phyloP scores from a whole-genome alignment of 768 basidiomycete species.

The Melanogaster broomeanus region DNA sequence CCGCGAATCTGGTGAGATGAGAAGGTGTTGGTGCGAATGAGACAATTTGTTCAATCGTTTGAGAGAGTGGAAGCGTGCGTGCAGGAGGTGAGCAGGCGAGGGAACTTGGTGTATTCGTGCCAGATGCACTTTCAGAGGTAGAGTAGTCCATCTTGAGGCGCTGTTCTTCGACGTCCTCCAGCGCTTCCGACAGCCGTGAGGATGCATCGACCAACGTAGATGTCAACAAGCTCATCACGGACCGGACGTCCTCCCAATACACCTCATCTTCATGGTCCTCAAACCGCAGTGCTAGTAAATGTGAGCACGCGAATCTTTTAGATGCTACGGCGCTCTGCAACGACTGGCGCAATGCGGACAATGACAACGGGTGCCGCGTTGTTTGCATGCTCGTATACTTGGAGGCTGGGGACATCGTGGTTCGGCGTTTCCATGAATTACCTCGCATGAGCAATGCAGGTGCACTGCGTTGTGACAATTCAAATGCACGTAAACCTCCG shows the following conservation, averaged over 20 bases:
- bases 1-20: constrained; percentile 66
- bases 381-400: constrained; percentile 65
- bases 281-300: constrained; percentile 79
- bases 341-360: constrained; percentile 59
- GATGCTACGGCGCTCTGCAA: constrained; percentile 69
- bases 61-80: constrained; percentile 14
- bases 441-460: constrained; percentile 16
- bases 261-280: constrained; percentile 68
- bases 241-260: constrained; percentile 86
- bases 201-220: constrained; percentile 67
- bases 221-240: constrained; percentile 70
- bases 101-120: constrained; percentile 14
- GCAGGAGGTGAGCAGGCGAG: constrained; percentile 16
- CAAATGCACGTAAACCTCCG: constrained; percentile 53
- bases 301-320: constrained; percentile 77
- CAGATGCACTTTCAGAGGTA: constrained; percentile 27
- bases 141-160: constrained; percentile 50
- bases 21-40: constrained; percentile 79
- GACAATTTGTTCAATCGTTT: constrained; percentile 10
- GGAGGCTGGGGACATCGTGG: constrained; percentile 48
- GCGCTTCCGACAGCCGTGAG: constrained; percentile 58
- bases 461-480: constrained; percentile 28
- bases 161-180: constrained; percentile 59
- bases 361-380: constrained; percentile 64
- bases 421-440: constrained; percentile 15